Conservation (phyloP, 2,329 filamentous ascomycete genomes). For the Botrytis fragariae region DNA sequence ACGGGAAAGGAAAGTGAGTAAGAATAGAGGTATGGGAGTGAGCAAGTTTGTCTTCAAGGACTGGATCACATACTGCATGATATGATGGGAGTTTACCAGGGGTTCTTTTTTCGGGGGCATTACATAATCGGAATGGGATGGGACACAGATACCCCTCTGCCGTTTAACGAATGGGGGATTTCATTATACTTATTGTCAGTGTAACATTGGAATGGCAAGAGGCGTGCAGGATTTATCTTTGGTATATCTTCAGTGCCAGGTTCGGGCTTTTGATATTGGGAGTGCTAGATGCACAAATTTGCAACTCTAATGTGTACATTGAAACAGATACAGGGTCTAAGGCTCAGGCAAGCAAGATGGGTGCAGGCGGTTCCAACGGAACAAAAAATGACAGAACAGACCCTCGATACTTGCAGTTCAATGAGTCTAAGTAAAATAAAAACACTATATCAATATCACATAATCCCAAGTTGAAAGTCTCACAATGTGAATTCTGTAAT, state of each 20-base stretch:
- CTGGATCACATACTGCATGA: neutral
- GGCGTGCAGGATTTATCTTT: conserved; percentile 8
- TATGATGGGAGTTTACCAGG: conserved; percentile 12
- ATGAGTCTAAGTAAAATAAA: neutral
- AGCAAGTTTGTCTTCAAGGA: neutral
- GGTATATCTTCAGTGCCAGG: neutral
- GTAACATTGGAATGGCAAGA: conserved; percentile 14
- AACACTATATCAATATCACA: neutral
- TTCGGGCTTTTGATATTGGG: neutral
- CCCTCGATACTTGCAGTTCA: neutral
- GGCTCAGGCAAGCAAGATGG: neutral
- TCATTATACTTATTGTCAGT: neutral
- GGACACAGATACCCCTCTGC: conserved; percentile 11
- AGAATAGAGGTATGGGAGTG: neutral
- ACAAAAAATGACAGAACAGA: neutral
- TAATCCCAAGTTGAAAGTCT: neutral
- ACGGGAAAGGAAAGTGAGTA: neutral
- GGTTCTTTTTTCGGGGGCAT: neutral
- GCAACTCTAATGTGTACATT: neutral
- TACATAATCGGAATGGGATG: conserved; percentile 11
- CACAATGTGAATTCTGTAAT: neutral
- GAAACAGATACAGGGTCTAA: neutral
- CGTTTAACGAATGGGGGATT: neutral
- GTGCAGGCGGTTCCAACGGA: neutral
- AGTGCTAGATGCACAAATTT: neutral